Conservation (phyloP, 805 yeast genomes). For the Candida peoriensis region DNA sequence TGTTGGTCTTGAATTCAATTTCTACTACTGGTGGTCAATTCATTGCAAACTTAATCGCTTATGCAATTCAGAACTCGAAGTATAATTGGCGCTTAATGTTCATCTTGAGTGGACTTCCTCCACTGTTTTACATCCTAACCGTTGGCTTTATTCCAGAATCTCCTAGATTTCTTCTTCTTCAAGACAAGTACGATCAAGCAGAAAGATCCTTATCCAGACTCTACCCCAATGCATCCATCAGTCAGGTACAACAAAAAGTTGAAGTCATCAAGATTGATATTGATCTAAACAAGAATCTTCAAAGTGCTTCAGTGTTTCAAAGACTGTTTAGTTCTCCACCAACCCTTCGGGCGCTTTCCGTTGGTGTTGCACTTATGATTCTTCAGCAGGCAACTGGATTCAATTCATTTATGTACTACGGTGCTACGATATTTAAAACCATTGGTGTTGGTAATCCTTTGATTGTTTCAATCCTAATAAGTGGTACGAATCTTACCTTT, state of each 20-base stretch:
- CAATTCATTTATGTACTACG: constrained; percentile 59
- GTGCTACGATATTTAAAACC: constrained; percentile 49
- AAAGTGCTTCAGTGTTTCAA: constrained; percentile 2
- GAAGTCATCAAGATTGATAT: constrained; percentile 42
- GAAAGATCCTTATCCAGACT: constrained; percentile 40
- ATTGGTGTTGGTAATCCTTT: constrained; percentile 51
- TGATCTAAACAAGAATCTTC: constrained; percentile 5
- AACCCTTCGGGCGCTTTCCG: constrained; percentile 36
- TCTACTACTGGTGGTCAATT: constrained; percentile 49
- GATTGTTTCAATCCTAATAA: constrained; percentile 48
- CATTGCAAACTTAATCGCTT: constrained; percentile 37
- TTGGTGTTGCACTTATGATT: constrained; percentile 47
- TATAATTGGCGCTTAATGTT: constrained; percentile 36
- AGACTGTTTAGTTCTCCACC: constrained; percentile 15
- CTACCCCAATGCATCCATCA: constrained; percentile 36
- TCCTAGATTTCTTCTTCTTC: constrained; percentile 39
- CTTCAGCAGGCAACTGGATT: constrained; percentile 60
- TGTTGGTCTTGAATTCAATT: constrained; percentile 33
- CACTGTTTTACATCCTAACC: constrained; percentile 31
- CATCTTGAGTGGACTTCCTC: constrained; percentile 36
- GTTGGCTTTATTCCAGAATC: constrained; percentile 46
- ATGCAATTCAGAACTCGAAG: constrained; percentile 24
- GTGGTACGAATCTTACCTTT: constrained; percentile 49
- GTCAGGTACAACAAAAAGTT: constrained; percentile 42
- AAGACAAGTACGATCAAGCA: constrained; percentile 29